These are phyloP conservation scores for Plantago coronopus DNA, from an alignment of 305 asterid genomes.

Conservation along the genomic window DNA sequence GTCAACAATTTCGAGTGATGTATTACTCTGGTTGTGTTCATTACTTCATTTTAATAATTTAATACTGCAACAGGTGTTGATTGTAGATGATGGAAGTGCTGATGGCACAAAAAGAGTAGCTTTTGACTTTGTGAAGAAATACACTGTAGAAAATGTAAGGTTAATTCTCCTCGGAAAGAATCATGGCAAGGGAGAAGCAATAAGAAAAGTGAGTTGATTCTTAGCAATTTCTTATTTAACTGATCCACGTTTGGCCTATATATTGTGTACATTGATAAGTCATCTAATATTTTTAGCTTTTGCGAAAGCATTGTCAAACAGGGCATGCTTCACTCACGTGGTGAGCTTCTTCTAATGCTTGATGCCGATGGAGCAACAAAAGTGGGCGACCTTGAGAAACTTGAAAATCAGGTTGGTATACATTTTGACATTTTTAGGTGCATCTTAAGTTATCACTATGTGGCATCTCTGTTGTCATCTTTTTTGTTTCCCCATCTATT, in stretches of 20 bases:
- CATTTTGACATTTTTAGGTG: constrained; percentile 16
- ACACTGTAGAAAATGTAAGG: constrained; percentile 72
- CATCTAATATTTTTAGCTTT: constrained; percentile 56
- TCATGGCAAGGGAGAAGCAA: constrained; percentile 99
- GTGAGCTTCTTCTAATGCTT: constrained; percentile 90
- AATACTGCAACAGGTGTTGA: constrained; percentile 60
- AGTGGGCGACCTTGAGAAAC: constrained; percentile 85
- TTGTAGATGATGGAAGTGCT: constrained; percentile 92
- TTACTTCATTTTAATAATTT: no score
- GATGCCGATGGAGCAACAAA: constrained; percentile 99
- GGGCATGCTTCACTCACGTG: constrained; percentile 99
- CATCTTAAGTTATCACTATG: background rate
- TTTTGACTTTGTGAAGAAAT: constrained; percentile 75
- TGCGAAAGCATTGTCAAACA: constrained; percentile 81
- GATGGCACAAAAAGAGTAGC: constrained; percentile 91
- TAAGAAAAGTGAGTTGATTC: constrained; percentile 79
- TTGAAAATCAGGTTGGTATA: constrained; percentile 79
- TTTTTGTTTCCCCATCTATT: constrained; percentile 1
- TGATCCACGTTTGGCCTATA: background rate
- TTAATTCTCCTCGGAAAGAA: constrained; percentile 78
- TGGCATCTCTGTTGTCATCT: background rate
- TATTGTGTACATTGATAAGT: constrained; percentile 22
- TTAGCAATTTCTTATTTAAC: constrained; percentile 17
- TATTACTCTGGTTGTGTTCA: no score
- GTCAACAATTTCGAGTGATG: no score